These are phyloP conservation scores for Ascosphaera apis DNA, from an alignment of 2,329 filamentous ascomycete species.

Conservation along the genomic window DNA sequence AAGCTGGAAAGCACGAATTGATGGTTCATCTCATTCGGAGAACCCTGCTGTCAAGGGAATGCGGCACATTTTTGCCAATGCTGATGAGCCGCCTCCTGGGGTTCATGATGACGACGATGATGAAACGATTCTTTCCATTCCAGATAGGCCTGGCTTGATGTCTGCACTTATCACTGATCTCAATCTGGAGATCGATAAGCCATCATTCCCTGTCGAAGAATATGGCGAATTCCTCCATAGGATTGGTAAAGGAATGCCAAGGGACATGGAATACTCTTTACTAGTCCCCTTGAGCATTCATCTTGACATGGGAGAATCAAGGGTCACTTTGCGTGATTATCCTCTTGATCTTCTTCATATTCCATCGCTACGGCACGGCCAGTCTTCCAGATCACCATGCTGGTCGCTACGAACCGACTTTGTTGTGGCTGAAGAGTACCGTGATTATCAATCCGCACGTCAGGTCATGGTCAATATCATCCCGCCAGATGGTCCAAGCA, in stretches of 20 bases:
- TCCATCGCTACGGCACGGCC: slow-evolving; percentile 54
- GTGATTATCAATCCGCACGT: slow-evolving; percentile 56
- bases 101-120: slow-evolving; percentile 45
- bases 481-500: slow-evolving; percentile 38
- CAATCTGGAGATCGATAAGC: slow-evolving; percentile 70
- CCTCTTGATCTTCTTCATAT: slow-evolving; percentile 81
- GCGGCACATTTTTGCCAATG: slow-evolving; percentile 57
- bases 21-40: slow-evolving; percentile 46
- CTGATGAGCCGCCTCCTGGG: slow-evolving; percentile 49
- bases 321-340: slow-evolving; percentile 75
- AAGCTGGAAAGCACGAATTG: slow-evolving; percentile 82
- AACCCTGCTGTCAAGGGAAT: slow-evolving; percentile 56
- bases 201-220: slow-evolving; percentile 64
- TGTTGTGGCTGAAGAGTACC: slow-evolving; percentile 83
- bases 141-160: slow-evolving; percentile 65
- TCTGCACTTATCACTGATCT: slow-evolving; percentile 61
- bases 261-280: slow-evolving; percentile 72
- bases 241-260: slow-evolving; percentile 91
- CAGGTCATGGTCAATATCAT: slow-evolving; percentile 67
- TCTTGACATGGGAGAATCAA: slow-evolving; percentile 73
- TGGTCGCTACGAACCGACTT: slow-evolving; percentile 75
- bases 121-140: slow-evolving; percentile 68
- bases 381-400: slow-evolving; percentile 58
- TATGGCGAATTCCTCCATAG: slow-evolving; percentile 65
- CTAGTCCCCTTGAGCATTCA: slow-evolving; percentile 76